These are phyloP conservation scores for Chrysoporthe austroafricana DNA, from an alignment of 2,329 filamentous ascomycete genomes.

Conservation along the genomic window DNA sequence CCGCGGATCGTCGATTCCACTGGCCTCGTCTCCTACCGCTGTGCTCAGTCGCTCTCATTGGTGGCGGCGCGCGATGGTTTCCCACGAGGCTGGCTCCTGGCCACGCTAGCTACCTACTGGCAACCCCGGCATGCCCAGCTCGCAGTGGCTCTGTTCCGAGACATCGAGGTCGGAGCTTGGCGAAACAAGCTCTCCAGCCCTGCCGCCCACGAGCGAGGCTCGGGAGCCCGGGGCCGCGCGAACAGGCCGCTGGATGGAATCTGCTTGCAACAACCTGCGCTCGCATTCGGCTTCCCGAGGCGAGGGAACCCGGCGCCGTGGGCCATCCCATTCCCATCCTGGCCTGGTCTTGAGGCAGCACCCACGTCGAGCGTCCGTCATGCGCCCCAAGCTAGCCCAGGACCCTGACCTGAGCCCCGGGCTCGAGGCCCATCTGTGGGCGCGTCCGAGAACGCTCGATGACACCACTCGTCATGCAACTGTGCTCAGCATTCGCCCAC, in stretches of 20 bases:
- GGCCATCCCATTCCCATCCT: neutral
- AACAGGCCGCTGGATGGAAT: neutral
- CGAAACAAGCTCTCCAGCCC: neutral
- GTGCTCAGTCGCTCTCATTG: neutral
- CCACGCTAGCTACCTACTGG: neutral
- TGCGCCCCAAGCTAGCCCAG: neutral
- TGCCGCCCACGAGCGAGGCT: neutral
- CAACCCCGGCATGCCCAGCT: no score
- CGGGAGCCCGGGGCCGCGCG: neutral
- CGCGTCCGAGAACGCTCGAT: neutral
- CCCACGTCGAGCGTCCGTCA: neutral
- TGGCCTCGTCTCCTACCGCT: conserved; percentile 6
- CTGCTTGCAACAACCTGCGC: neutral
- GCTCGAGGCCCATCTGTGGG: neutral
- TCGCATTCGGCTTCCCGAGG: neutral
- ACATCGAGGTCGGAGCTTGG: neutral
- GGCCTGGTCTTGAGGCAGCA: neutral
- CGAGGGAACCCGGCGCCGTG: no score
- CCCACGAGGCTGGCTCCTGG: neutral
- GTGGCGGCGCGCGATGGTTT: neutral
- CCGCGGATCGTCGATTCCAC: conserved; percentile 22
- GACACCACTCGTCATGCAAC: conserved; percentile 1
- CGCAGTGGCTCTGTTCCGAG: neutral
- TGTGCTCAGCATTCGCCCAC: no score
- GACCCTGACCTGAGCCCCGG: neutral